Base-by-base conservation (phyloP, 768 basidiomycete genomes). In the Kwoniella mangroviensis region DNA sequence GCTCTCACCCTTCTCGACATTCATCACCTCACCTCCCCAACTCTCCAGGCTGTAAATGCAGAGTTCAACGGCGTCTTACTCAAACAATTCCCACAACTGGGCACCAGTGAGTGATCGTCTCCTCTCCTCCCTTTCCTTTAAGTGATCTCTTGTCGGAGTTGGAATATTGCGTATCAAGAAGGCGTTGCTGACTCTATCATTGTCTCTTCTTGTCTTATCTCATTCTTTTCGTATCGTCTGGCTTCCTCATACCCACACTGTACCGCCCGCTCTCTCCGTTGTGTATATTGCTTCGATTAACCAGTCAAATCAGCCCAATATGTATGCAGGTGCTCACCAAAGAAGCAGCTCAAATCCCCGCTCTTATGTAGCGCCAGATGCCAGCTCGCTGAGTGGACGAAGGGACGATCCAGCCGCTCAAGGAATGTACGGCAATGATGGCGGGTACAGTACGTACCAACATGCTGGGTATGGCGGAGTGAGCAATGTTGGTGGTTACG, bases 301-400 rank as follows among this genome's bases (percentile, higher is more conserved):
- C 10, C 67, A 68, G 67, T 45, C 67, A n/a, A 42, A 64, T 59
- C n/a, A 51, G n/a, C 40, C 70, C n/a, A 71, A 62, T 52, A 71
- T 71, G 70, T 71, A 71, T 45, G 45, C 69, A 3, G 54, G 64
- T 52, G 34, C 26, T 53, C 70, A 71, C 21, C 70, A 71, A 63
- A 45, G 70, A 24, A 66, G 28, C 19, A n/a, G 60, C 52, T 71
- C 70, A 7, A 71, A 71, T 51, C 70, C 70, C 10, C 70, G 70
- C 13, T 51, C 70, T 10, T 71, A 66, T 53, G 53, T 49, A 24
- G 52, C 55, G 15, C 53, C 60, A 21, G 61, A 63, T 22, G n/a
- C 56, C 19, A 28, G 24, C n/a, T 21, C 61, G 12, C 42, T 62
- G 34, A 52, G 65, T 40, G 65, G 60, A 21, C 52, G 65, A 51